Evolutionary conservation across 2,329 filamentous ascomycete species (phyloP), one percentile per base, ranked within the genome.

Genomic region (Byssothecium circinans): DNA sequence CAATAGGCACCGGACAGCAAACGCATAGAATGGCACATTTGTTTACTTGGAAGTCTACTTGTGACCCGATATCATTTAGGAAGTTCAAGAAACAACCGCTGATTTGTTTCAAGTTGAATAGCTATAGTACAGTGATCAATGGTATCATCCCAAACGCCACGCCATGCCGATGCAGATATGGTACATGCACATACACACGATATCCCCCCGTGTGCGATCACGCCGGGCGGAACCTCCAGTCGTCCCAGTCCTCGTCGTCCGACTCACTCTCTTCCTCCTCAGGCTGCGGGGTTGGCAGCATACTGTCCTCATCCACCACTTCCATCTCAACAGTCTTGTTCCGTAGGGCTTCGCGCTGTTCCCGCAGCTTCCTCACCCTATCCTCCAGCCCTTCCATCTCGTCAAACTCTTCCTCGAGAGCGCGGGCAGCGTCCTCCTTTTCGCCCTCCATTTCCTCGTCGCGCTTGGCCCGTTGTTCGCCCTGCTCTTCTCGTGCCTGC

Each of bases 331-430:
- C 48, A 43, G 51, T 60, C 18, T 60, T 53, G 17, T 41, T 56
- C 17, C 73, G 64, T 25, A 79, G 53, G 3, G 68, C 70, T 52
- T 78, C 76, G 32, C 76, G 62, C 57, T 74, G 72, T 53, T 77
- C 74, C 11, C 74, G 71, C 34, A 79, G 54, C 56, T 60, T 71
- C 57, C 65, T 73, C 27, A 75, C 70, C 36, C 76, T 60, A 53
- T 73, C 70, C 52, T 78, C 76, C 40, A 78, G 58, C 4, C 67
- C 70, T 19, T 77, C 75, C 76, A 79, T 78, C 50, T 76, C 73
- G 33, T 78, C 76, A 42, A 79, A 76, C 49, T 79, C 76, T 39
- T 77, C 75, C 53, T 74, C 68, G 11, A 79, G 58, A 5, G 70
- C 63, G 29, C 68, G 63, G 34, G 65, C 71, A 2, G 76, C 76